Evolutionary conservation across 495 filamentous ascomycete species (phyloP).

Genomic region (Pyrenopolyporus hunteri): DNA sequence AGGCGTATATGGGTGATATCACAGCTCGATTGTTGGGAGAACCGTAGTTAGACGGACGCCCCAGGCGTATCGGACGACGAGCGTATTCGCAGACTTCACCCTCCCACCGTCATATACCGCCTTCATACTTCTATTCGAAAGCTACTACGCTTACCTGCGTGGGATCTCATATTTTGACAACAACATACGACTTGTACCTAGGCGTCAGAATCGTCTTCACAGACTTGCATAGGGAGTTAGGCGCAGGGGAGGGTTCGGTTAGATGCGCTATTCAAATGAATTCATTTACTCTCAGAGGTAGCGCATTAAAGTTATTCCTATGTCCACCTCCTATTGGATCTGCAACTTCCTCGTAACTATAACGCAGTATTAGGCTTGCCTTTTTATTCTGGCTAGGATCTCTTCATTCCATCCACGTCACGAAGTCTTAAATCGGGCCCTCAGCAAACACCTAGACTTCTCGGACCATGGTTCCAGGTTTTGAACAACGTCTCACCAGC

Average conservation of each 20-base stretch:
- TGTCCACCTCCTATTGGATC: too few species aligned
- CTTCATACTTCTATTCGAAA: neutral
- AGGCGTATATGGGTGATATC: conserved; percentile 87
- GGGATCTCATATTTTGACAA: neutral
- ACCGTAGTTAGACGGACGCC: conserved; percentile 35
- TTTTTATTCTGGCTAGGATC: too few species aligned
- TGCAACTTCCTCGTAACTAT: neutral
- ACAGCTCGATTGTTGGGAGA: conserved; percentile 85
- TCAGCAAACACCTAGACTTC: too few species aligned
- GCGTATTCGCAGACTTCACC: neutral
- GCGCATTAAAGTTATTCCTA: neutral
- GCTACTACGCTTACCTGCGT: neutral
- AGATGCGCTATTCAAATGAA: conserved; percentile 7
- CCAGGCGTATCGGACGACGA: neutral
- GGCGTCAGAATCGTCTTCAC: conserved; percentile 27
- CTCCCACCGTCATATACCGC: neutral
- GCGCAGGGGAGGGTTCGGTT: conserved; percentile 17
- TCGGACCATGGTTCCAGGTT: too few species aligned
- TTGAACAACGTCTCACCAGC: too few species aligned
- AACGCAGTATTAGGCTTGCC: too few species aligned
- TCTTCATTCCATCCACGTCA: too few species aligned
- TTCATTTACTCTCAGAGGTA: conserved; percentile 2
- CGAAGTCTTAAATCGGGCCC: too few species aligned
- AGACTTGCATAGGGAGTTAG: conserved; percentile 31
- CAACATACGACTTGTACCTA: conserved; percentile 7